phyloP scores from a whole-genome alignment of 2,329 filamentous ascomycete species.

The Fusarium praegraminearum region DNA sequence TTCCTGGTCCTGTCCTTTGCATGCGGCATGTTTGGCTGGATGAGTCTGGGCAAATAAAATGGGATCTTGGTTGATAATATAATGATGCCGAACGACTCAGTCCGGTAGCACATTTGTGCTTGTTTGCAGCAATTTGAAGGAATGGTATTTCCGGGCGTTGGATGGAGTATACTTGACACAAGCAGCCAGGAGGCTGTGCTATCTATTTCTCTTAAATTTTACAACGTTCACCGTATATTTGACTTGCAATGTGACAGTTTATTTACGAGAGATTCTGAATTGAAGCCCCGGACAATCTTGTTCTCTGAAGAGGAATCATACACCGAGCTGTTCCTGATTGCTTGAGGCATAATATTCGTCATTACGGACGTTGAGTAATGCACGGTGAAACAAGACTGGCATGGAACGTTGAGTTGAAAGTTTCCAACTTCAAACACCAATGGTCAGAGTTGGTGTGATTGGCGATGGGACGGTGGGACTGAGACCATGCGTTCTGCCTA shows the following conservation, averaged over 20 bases:
- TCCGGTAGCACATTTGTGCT: slow-evolving; percentile 24
- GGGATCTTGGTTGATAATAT: slow-evolving; percentile 3
- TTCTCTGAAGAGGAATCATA: neutral
- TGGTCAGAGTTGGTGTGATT: slow-evolving; percentile 3
- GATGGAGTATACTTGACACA: slow-evolving; percentile 42
- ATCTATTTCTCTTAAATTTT: slow-evolving; percentile 25
- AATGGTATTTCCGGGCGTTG: slow-evolving; percentile 42
- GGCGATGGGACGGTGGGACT: neutral
- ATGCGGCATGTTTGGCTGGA: slow-evolving; percentile 61
- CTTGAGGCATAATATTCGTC: neutral
- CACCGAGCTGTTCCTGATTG: neutral
- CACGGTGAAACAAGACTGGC: neutral
- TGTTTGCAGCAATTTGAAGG: slow-evolving; percentile 33
- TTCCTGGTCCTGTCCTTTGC: slow-evolving; percentile 57
- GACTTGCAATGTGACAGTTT: neutral
- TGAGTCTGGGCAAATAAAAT: slow-evolving; percentile 56
- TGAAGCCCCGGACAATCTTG: neutral
- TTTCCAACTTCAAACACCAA: slow-evolving; percentile 11
- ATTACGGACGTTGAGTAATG: neutral
- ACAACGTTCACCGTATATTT: slow-evolving; percentile 3
- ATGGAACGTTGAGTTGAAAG: neutral
- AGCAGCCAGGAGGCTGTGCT: slow-evolving; percentile 40
- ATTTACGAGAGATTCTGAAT: neutral
- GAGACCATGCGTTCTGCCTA: neutral
- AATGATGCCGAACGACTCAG: slow-evolving; percentile 25